These are phyloP conservation scores for Cercis canadensis DNA, from an alignment of 306 rosid genomes.

Conservation along the genomic window DNA sequence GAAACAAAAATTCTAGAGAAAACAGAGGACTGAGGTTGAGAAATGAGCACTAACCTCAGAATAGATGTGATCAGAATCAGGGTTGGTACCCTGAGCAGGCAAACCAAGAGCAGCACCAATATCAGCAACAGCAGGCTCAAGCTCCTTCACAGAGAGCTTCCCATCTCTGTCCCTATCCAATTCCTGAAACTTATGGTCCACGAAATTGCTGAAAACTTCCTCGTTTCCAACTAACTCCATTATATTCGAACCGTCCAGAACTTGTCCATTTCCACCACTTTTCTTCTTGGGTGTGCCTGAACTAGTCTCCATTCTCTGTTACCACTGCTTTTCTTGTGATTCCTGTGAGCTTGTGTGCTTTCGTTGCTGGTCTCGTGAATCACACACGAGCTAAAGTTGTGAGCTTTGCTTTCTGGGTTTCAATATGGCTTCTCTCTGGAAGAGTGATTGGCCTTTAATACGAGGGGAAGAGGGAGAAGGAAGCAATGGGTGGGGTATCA, in stretches of 20 bases:
- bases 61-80: constrained; percentile 83
- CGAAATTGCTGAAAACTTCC: constrained; percentile 68
- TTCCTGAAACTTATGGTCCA: constrained; percentile 84
- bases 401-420: background rate
- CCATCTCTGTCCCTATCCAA: constrained; percentile 88
- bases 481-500: background rate
- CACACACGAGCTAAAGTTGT: constrained; percentile 44
- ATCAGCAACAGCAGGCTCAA: constrained; percentile 94
- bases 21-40: background rate
- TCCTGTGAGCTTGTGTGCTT: constrained; percentile 42
- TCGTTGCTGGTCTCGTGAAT: constrained; percentile 58
- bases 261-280: constrained; percentile 56
- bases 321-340: constrained; percentile 50
- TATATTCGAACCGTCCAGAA: constrained; percentile 93
- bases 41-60: constrained; percentile 57
- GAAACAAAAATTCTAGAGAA: too few relatives aligned
- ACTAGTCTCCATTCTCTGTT: constrained; percentile 41
- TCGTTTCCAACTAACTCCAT: constrained; percentile 92
- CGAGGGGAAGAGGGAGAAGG: background rate
- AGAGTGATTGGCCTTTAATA: background rate
- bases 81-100: constrained; percentile 79
- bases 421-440: background rate
- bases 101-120: constrained; percentile 96
- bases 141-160: constrained; percentile 82
- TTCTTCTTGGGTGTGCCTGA: constrained; percentile 33